Evolutionary conservation across 139 green algal species (phyloP), one percentile per base, ranked within the genome.

Genomic region (Asterochloris sp.): DNA sequence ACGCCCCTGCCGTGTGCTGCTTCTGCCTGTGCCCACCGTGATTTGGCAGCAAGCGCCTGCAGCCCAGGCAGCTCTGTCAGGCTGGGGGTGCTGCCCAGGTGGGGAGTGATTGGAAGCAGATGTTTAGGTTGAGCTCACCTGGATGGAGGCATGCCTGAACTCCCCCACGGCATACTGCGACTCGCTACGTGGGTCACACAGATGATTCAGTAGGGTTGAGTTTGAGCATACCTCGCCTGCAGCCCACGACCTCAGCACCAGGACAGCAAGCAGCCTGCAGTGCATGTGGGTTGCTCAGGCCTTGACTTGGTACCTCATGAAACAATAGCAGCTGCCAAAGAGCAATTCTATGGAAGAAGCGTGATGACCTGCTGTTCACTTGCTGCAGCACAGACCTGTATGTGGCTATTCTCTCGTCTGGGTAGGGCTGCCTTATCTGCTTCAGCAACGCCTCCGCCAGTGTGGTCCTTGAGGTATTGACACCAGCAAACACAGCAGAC

Each of bases 91-190:
- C 38, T 54, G 38, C 4, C 38, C 38, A 54, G 38, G 38, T 54
- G 38, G 38, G 6, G 38, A 54, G 38, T 6, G 6, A 54, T 6
- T 54, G 38, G 38, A 54, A 54, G 38, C 38, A 10, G 38, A n/a
- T n/a, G 38, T 54, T 54, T 2, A 54, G 38, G 6, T 54, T 54
- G 38, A 54, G 23, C 24, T 26, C 9, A 80, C 76, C 76, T 80
- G 76, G 24, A 80, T 54, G 21, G 60, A 80, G 38, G 76, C 76
- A 69, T 80, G 54, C 68, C 76, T 80, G 60, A 80, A 80, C 23
- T 80, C 76, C 47, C 76, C 67, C 12, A 61, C 76, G 14, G 47
- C 60, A 14, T n/a, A n/a, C 13, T 61, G 68, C 0, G 54, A 69
- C 23, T 80, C 76, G 26, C 54, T 80, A 10, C 68, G 67, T 8